Evolutionary conservation across 1,284 basidiomycete genomes (phyloP).

Genomic region (Cryptococcus deneoformans): DNA sequence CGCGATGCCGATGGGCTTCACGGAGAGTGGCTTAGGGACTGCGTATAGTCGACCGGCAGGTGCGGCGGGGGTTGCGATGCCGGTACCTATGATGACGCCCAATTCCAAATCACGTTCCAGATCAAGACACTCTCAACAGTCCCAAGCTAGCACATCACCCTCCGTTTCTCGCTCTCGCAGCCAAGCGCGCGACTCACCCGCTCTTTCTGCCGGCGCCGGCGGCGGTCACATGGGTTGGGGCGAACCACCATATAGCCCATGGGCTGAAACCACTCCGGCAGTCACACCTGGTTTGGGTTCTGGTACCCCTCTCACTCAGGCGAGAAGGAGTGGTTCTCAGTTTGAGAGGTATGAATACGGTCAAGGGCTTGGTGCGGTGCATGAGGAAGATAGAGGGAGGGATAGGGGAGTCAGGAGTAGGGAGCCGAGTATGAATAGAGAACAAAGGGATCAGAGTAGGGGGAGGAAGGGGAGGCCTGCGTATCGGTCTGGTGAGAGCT

Average conservation of each 20-base stretch:
- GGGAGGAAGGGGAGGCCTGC: background rate
- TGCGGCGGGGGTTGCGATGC: background rate
- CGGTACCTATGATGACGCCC: background rate
- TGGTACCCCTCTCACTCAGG: background rate
- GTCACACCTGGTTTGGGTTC: background rate
- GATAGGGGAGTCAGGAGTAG: slow-evolving; percentile 2
- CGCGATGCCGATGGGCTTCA: background rate
- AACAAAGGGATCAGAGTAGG: background rate
- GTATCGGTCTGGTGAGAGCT: background rate
- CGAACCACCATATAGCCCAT: background rate
- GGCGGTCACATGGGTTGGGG: slow-evolving; percentile 2
- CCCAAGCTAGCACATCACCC: slow-evolving; percentile 11
- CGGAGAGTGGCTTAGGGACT: background rate
- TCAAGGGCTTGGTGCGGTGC: slow-evolving; percentile 13
- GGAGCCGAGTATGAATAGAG: background rate
- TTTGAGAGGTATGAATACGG: slow-evolving; percentile 13
- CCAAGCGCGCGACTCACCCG: slow-evolving; percentile 1
- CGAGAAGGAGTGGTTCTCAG: background rate
- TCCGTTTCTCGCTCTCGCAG: slow-evolving; percentile 5
- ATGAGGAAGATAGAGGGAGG: slow-evolving; percentile 8
- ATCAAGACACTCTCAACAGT: slow-evolving; percentile 3
- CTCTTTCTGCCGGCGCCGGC: background rate
- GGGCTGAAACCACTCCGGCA: background rate
- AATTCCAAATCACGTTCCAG: slow-evolving; percentile 5
- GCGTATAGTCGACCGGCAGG: background rate